Base-by-base conservation (phyloP, 2,329 filamentous ascomycete genomes). In the Chrysosporium queenslandicum region DNA sequence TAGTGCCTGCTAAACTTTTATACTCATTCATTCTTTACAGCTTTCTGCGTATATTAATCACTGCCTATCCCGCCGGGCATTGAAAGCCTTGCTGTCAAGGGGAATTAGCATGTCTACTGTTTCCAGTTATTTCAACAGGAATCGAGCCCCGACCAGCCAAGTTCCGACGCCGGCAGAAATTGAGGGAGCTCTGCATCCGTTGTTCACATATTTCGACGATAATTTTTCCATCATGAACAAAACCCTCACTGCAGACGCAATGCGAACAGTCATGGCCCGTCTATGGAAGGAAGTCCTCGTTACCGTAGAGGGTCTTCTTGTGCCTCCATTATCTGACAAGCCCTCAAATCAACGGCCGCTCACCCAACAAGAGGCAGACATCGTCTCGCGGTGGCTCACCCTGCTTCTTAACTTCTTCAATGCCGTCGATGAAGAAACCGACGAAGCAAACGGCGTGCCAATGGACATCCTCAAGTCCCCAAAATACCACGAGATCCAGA, bases 191-290 rank as follows among this genome's bases (percentile, higher is more conserved):
- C 74, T 98, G 11, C 83, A 86, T 60, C 86, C 89, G 3, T 77
- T 98, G 0, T 92, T 96, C 65, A 80, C 82, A 50, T 98, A 98
- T 68, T 98, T 98, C 65, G 87, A 98, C 66, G 91, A 96, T 66
- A 98, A 98, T 64, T 98, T 98, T 69, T 88, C 89, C 54, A 95
- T 97, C 60, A 95, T 98, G 90, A 96, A 97, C 71, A 83, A 92
- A 68, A 96, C 91, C 0, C 75, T 98, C 53, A 97, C 92, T 0
- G 85, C 89, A 53, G 84, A 88, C 53, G 94, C 92, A n/a, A 96
- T 98, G 91, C 82, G 90, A 61, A 90, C 92, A 66, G 92, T 98
- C 61, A 98, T 98, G 92, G 94, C 89, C 20, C 82, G 92, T 41
- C 73, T 98, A 4, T 98, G 92, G 92, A 98, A 98, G 70, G 92